A percentile compares a stretch with the other conserved stretches of the same genome.
These are phyloP conservation scores for Globisporangium paroecandrum DNA, from an alignment of 352 stramenopile genomes.

Conservation along the genomic window DNA sequence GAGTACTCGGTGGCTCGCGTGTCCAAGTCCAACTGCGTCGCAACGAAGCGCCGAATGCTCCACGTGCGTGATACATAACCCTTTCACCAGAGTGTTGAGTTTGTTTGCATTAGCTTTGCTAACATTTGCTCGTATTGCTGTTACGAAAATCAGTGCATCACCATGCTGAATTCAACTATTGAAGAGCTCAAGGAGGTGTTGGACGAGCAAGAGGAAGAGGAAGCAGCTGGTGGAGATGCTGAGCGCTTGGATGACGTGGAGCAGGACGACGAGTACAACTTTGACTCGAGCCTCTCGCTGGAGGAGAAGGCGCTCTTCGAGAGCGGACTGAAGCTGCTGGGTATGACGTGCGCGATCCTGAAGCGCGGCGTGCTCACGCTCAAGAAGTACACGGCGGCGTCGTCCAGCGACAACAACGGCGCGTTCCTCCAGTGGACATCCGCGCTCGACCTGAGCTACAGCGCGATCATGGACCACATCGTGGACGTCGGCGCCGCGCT, in stretches of 20 bases:
- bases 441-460: conserved; percentile 61
- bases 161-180: conserved; percentile 78
- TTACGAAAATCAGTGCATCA: conserved; percentile 46
- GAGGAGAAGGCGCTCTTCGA: conserved; percentile 70
- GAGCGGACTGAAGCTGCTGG: conserved; percentile 61
- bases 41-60: conserved; percentile 83
- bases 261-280: conserved; percentile 62
- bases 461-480: conserved; percentile 53
- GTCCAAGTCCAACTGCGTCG: conserved; percentile 85
- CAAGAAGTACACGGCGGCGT: conserved; percentile 59
- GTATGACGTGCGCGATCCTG: conserved; percentile 69
- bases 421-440: conserved; percentile 72
- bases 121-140: background rate
- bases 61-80: conserved; percentile 37
- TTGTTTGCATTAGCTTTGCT: background rate
- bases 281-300: conserved; percentile 68
- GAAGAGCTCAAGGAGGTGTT: conserved; percentile 80
- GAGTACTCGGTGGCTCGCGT: conserved; percentile 64
- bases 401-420: conserved; percentile 36
- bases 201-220: conserved; percentile 37
- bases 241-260: conserved; percentile 51
- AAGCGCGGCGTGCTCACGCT: conserved; percentile 82
- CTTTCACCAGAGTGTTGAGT: background rate
- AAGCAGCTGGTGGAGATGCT: conserved; percentile 17
- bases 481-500: conserved; percentile 82